Percentiles rank a stretch among this genome's conserved stretches.
These are phyloP conservation scores for Phytopythium delawarense DNA, from an alignment of 352 stramenopile genomes.

Conservation along the genomic window DNA sequence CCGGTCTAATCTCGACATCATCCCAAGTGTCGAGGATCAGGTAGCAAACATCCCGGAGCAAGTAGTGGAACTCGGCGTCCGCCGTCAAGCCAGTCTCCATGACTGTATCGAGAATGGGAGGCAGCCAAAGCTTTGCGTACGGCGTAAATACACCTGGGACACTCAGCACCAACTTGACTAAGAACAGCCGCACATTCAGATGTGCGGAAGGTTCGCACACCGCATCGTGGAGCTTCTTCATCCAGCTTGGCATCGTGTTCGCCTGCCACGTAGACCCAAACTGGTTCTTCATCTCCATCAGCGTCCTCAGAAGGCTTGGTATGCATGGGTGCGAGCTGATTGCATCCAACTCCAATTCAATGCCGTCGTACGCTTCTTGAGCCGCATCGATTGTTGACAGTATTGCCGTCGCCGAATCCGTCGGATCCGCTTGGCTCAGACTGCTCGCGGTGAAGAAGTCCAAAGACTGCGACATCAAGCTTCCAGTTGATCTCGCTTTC, in stretches of 20 bases:
- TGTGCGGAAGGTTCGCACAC: conserved; percentile 29
- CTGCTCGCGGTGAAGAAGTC: conserved; percentile 77
- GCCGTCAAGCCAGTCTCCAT: conserved; percentile 37
- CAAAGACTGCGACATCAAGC: conserved; percentile 20
- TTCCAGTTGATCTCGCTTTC: conserved; percentile 16
- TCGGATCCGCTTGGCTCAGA: conserved; percentile 43
- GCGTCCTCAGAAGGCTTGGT: conserved; percentile 56
- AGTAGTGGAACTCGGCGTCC: conserved; percentile 60
- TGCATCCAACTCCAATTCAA: conserved; percentile 69
- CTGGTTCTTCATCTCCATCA: conserved; percentile 76
- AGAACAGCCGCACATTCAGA: conserved; percentile 65
- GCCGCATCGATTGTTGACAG: conserved; percentile 10
- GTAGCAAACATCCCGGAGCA: conserved; percentile 71
- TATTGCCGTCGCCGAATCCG: neutral
- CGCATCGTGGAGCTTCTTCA: conserved; percentile 68
- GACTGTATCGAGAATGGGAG: conserved; percentile 46
- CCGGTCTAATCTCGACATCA: conserved; percentile 17
- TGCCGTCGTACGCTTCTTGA: conserved; percentile 25
- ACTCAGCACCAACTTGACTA: conserved; percentile 72
- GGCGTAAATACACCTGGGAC: conserved; percentile 46
- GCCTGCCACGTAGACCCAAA: conserved; percentile 52
- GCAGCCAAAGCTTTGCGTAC: conserved; percentile 50
- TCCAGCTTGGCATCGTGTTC: conserved; percentile 68
- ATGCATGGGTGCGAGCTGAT: conserved; percentile 79
- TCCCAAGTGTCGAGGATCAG: conserved; percentile 55